phyloP scores from a whole-genome alignment of 371 early-diverging fungal genomes.

The Mucor saturninus region DNA sequence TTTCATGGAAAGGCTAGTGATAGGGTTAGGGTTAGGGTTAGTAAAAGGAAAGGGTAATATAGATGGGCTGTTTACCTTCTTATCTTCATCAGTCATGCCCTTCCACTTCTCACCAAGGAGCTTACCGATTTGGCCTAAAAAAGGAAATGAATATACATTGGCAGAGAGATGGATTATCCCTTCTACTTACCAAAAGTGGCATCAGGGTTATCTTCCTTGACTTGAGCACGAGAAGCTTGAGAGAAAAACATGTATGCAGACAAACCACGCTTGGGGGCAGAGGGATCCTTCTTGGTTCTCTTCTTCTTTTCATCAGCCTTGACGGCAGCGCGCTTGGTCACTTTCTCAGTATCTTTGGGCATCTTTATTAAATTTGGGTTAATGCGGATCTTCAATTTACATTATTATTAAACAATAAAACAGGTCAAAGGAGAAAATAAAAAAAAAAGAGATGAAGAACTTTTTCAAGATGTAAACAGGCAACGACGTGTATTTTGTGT shows the following conservation, averaged over 20 bases:
- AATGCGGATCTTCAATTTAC: constrained; percentile 15
- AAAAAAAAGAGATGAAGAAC: background rate
- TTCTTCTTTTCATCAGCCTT: constrained; percentile 32
- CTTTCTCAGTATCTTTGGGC: constrained; percentile 36
- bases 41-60: constrained; percentile 14
- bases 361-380: constrained; percentile 18
- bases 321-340: constrained; percentile 22
- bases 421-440: background rate
- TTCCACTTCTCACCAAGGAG: constrained; percentile 82
- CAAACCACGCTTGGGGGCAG: constrained; percentile 78
- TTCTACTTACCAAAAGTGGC: constrained; percentile 68
- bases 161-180: too few relatives aligned
- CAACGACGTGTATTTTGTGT: too few relatives aligned
- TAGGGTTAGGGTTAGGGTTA: background rate
- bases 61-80: constrained; percentile 33
- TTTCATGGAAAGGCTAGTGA: constrained; percentile 49
- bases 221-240: constrained; percentile 64
- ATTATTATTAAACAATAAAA: background rate
- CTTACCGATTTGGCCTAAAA: constrained; percentile 68
- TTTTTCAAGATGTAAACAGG: constrained; percentile 1
- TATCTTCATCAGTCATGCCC: constrained; percentile 59
- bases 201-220: constrained; percentile 76
- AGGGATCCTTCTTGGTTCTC: constrained; percentile 62
- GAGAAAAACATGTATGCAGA: constrained; percentile 85
- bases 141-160: background rate